Evolutionary conservation across 1,284 basidiomycete genomes (phyloP).

Genomic region (Irpex sp.): DNA sequence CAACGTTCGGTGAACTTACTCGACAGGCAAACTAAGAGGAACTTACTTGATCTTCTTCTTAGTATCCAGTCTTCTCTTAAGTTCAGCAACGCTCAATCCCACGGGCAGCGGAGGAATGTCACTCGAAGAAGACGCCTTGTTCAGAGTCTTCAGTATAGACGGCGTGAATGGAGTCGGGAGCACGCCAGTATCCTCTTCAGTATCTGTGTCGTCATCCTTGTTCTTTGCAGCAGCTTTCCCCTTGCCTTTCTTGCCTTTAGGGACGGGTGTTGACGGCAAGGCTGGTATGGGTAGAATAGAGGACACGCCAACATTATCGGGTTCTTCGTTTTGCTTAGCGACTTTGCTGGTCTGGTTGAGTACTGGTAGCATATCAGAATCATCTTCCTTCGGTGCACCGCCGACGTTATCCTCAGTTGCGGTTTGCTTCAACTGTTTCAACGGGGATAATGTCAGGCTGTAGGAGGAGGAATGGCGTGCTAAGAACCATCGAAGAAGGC

Average conservation of each 20-base stretch:
- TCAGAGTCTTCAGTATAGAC: conserved; percentile 54
- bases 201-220: conserved; percentile 3
- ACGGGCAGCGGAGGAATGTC: conserved; percentile 47
- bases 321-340: conserved; percentile 2
- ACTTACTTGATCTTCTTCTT: conserved; percentile 84
- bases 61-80: conserved; percentile 66
- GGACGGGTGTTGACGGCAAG: conserved; percentile 5
- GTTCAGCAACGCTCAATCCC: conserved; percentile 54
- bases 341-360: conserved; percentile 15
- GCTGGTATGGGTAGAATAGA: conserved; percentile 21
- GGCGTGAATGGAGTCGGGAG: conserved; percentile 66
- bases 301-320: conserved; percentile 16
- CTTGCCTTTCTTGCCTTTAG: conserved; percentile 13
- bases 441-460: conserved; percentile 47
- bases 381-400: neutral
- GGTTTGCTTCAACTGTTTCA: conserved; percentile 41
- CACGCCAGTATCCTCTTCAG: conserved; percentile 17
- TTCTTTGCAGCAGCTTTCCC: conserved; percentile 4
- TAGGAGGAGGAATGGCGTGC: conserved; percentile 55
- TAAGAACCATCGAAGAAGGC: conserved; percentile 73
- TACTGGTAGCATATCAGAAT: conserved; percentile 7
- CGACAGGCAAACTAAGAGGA: neutral
- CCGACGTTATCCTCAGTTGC: conserved; percentile 18
- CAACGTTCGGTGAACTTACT: conserved; percentile 1
- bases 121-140: conserved; percentile 20